Percentiles rank a stretch among this genome's conserved stretches.
phyloP scores from a whole-genome alignment of 345 rosid genomes.

The Iberis pinnata region DNA sequence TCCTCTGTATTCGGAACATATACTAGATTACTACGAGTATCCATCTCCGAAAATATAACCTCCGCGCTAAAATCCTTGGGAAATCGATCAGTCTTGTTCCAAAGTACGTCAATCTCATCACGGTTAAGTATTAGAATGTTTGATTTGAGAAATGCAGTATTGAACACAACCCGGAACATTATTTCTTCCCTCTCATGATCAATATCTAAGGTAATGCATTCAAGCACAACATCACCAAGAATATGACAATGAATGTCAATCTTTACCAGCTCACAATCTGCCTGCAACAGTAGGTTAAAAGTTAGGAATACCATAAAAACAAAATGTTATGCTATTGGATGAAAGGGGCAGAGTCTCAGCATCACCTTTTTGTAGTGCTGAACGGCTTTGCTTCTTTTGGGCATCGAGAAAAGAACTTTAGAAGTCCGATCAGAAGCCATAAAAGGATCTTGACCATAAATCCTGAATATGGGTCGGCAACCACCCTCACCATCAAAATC shows the following conservation, averaged over 20 bases:
- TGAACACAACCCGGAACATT: constrained; percentile 73
- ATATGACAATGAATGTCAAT: constrained; percentile 63
- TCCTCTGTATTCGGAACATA: constrained; percentile 45
- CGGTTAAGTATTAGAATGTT: constrained; percentile 55
- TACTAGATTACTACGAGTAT: constrained; percentile 36
- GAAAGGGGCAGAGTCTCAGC: constrained; percentile 19
- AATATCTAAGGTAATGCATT: constrained; percentile 53
- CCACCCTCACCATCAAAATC: constrained; percentile 60
- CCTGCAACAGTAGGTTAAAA: constrained; percentile 48
- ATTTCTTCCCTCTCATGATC: constrained; percentile 56
- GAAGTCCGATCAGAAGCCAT: constrained; percentile 52
- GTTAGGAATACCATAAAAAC: constrained; percentile 20
- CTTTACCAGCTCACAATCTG: constrained; percentile 52
- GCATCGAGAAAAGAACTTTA: constrained; percentile 58
- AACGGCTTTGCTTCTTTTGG: constrained; percentile 53
- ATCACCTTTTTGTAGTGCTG: constrained; percentile 55
- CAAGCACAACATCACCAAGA: constrained; percentile 76
- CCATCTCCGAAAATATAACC: constrained; percentile 76
- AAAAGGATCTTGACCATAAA: constrained; percentile 63
- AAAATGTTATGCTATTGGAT: too few relatives aligned
- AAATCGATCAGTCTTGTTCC: constrained; percentile 56
- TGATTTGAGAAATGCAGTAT: constrained; percentile 67
- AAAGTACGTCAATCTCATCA: constrained; percentile 58
- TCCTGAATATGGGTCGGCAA: constrained; percentile 64
- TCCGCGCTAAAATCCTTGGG: constrained; percentile 66